Conservation (phyloP, 257 asterid genomes). For the Nicotiana tomentosiformis region DNA sequence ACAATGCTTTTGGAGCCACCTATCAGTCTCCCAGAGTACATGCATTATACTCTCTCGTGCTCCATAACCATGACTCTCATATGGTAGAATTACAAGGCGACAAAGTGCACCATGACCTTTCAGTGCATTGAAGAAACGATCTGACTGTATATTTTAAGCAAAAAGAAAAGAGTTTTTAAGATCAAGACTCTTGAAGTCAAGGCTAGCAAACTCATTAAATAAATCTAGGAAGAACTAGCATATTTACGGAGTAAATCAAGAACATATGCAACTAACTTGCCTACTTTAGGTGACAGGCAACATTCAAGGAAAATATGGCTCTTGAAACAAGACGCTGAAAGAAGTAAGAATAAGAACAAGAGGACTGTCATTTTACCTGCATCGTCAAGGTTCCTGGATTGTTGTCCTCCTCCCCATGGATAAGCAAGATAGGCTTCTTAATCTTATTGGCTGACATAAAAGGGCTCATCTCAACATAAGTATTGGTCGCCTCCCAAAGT, state of each 20-base stretch:
- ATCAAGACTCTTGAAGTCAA: background rate
- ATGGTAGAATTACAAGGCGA: conserved; percentile 87
- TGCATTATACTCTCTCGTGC: conserved; percentile 98
- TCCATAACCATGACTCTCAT: conserved; percentile 92
- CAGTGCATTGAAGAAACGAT: conserved; percentile 86
- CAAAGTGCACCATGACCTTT: conserved; percentile 96
- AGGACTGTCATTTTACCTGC: conserved; percentile 56
- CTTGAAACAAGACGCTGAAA: background rate
- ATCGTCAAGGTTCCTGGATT: conserved; percentile 95
- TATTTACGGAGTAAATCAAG: background rate
- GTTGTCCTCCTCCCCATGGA: conserved; percentile 98
- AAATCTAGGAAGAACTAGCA: background rate
- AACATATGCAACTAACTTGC: background rate
- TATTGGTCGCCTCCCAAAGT: conserved; percentile 89
- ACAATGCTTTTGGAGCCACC: conserved; percentile 86
- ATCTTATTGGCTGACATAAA: conserved; percentile 90
- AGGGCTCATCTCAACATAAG: conserved; percentile 91
- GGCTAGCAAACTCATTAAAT: background rate
- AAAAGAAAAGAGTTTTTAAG: background rate
- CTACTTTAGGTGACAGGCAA: background rate
- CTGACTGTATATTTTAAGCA: conserved; percentile 53
- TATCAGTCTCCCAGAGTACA: conserved; percentile 96
- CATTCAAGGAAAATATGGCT: background rate
- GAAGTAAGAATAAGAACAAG: conserved; percentile 14
- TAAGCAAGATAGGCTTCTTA: conserved; percentile 89